These are phyloP conservation scores for Aspergillus olivimuriae DNA, from an alignment of 495 filamentous ascomycete species.

Conservation along the genomic window DNA sequence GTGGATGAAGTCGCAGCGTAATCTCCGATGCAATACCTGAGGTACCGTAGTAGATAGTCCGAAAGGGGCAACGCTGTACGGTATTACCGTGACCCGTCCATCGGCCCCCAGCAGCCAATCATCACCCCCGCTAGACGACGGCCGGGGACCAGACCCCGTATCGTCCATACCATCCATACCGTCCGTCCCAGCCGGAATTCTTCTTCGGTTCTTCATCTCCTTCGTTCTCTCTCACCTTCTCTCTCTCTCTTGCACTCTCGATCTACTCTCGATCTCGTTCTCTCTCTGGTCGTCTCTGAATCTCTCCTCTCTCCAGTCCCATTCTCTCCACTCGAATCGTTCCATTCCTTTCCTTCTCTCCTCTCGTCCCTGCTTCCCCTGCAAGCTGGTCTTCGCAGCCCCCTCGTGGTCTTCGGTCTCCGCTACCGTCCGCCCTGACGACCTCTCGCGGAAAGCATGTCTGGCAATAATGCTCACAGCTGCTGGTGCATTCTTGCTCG, in stretches of 20 bases:
- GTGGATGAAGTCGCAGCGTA: no score
- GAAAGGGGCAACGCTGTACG: no score
- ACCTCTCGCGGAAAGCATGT: slow-evolving; percentile 27
- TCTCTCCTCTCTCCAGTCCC: no score
- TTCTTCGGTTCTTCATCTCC: slow-evolving; percentile 4
- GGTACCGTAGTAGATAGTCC: no score
- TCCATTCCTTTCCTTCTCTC: slow-evolving; percentile 5
- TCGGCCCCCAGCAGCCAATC: no score
- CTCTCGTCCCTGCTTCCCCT: slow-evolving; percentile 17
- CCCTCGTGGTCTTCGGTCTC: slow-evolving; percentile 6
- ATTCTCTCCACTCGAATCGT: no score
- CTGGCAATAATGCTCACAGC: slow-evolving; percentile 31
- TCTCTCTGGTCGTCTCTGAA: slow-evolving; percentile 3
- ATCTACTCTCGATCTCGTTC: slow-evolving; percentile 7
- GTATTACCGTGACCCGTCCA: no score
- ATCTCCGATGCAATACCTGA: no score
- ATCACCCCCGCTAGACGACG: no score
- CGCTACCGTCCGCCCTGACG: slow-evolving; percentile 4
- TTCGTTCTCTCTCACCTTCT: background rate
- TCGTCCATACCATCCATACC: no score
- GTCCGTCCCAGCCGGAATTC: no score
- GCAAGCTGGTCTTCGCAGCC: slow-evolving; percentile 25
- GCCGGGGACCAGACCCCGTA: no score
- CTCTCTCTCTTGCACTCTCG: slow-evolving; percentile 5
- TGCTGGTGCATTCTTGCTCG: slow-evolving; percentile 21